Percentiles rank a stretch among this genome's conserved stretches.
Conservation (phyloP, 371 early-diverging fungal species). For the Nematocida major region DNA sequence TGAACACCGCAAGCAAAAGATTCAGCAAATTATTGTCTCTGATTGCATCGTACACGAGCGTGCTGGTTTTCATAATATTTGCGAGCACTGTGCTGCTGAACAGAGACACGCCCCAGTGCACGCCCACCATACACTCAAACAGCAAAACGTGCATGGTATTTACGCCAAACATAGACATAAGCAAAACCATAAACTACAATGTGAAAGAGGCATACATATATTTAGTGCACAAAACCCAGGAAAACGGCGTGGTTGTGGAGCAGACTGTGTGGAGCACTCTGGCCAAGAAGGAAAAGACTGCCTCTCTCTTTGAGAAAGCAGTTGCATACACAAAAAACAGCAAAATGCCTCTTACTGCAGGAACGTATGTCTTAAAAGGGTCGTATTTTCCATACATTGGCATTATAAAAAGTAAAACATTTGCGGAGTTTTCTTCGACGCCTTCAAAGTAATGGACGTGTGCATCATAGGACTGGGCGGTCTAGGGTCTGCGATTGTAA, state of each 20-base stretch:
- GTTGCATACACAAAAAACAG: background rate
- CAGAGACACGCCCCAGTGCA: background rate
- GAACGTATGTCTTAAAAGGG: slow-evolving; percentile 10
- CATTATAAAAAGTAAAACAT: slow-evolving; percentile 32
- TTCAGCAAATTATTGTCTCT: background rate
- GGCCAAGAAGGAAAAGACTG: background rate
- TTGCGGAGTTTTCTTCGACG: slow-evolving; percentile 27
- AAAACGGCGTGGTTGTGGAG: background rate
- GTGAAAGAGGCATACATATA: slow-evolving; percentile 41
- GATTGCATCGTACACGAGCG: background rate
- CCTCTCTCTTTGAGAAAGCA: background rate
- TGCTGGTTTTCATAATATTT: background rate
- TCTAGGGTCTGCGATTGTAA: slow-evolving; percentile 10
- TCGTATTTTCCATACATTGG: slow-evolving; percentile 49
- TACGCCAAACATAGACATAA: slow-evolving; percentile 41
- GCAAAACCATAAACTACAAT: slow-evolving; percentile 27
- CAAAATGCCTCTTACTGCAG: background rate
- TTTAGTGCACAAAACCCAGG: slow-evolving; percentile 25
- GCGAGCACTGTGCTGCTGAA: background rate
- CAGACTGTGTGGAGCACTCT: slow-evolving; percentile 30
- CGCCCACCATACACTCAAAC: background rate
- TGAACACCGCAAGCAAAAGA: slow-evolving; percentile 42
- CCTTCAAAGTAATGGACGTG: slow-evolving; percentile 1
- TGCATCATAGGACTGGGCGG: slow-evolving; percentile 41
- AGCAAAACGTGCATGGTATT: background rate